A percentile compares a stretch with the other conserved stretches of the same genome.
phyloP scores from a whole-genome alignment of 306 rosid genomes.

The Inga oerstediana region DNA sequence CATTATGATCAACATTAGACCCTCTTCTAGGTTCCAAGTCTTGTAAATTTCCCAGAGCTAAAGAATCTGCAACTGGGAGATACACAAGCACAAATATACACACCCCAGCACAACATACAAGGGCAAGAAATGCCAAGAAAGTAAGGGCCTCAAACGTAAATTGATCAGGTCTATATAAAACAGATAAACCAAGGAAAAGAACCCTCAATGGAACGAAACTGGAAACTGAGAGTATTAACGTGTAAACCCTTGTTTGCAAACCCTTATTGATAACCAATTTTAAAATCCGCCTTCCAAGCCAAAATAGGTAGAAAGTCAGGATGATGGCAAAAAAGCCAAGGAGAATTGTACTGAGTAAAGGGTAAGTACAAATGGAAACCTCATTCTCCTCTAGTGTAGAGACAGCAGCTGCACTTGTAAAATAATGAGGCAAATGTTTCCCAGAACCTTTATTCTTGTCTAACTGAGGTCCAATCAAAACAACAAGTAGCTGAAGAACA shows the following conservation, averaged over 20 bases:
- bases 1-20: conserved; percentile 61
- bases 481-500: conserved; percentile 77
- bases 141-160: conserved; percentile 74
- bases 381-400: conserved; percentile 42
- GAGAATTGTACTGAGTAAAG: conserved; percentile 79
- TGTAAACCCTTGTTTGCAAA: conserved; percentile 94
- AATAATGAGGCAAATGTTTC: conserved; percentile 62
- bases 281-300: conserved; percentile 96
- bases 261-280: conserved; percentile 94
- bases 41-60: conserved; percentile 81
- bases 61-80: conserved; percentile 89
- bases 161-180: conserved; percentile 68
- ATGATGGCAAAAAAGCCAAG: conserved; percentile 77
- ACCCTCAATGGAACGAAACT: conserved; percentile 91
- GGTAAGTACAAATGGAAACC: conserved; percentile 84
- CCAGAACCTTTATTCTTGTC: conserved; percentile 44
- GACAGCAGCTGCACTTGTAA: conserved; percentile 52
- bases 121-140: conserved; percentile 92
- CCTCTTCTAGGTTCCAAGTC: conserved; percentile 78
- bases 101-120: conserved; percentile 77
- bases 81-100: conserved; percentile 92
- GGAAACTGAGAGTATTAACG: conserved; percentile 79
- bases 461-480: conserved; percentile 70
- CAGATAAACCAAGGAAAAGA: conserved; percentile 90
- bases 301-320: conserved; percentile 81